A percentile compares a stretch with the other conserved stretches of the same genome.
These are phyloP conservation scores for Populus nigra DNA, from an alignment of 345 rosid genomes.

Conservation along the genomic window DNA sequence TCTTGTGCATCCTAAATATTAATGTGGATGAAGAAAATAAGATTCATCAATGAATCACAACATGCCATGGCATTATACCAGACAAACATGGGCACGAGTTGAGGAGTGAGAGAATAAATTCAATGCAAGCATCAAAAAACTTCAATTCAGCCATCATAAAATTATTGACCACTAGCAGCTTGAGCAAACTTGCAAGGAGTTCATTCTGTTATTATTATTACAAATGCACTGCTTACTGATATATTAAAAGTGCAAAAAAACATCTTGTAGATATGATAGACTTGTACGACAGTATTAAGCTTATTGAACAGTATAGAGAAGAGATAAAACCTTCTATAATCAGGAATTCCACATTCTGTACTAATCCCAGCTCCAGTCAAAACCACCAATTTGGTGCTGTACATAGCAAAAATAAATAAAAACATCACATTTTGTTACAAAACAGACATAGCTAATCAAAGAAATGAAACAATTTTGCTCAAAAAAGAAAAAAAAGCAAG, in stretches of 20 bases:
- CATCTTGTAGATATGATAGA: too few species aligned
- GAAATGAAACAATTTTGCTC: too few species aligned
- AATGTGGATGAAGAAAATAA: not conserved
- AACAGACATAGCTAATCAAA: too few species aligned
- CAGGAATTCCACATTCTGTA: conserved; percentile 96
- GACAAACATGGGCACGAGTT: not conserved
- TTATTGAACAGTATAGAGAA: not conserved
- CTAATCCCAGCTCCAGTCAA: conserved; percentile 94
- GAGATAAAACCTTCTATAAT: conserved; percentile 72
- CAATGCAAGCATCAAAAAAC: not conserved
- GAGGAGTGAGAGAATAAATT: not conserved
- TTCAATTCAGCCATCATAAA: not conserved
- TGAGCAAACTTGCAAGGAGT: not conserved
- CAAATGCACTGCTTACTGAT: not conserved
- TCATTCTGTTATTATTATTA: not conserved
- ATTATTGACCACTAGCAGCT: too few species aligned
- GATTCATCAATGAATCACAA: not conserved
- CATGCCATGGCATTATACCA: not conserved
- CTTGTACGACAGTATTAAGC: too few species aligned
- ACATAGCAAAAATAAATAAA: not conserved
- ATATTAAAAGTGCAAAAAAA: too few species aligned
- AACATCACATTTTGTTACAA: too few species aligned
- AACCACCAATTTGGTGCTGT: conserved; percentile 66
- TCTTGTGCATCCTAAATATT: too few species aligned
- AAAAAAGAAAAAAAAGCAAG: too few species aligned